A percentile compares a stretch with the other conserved stretches of the same genome.
phyloP scores from a whole-genome alignment of 371 early-diverging fungal species.

The Mycotypha africana region DNA sequence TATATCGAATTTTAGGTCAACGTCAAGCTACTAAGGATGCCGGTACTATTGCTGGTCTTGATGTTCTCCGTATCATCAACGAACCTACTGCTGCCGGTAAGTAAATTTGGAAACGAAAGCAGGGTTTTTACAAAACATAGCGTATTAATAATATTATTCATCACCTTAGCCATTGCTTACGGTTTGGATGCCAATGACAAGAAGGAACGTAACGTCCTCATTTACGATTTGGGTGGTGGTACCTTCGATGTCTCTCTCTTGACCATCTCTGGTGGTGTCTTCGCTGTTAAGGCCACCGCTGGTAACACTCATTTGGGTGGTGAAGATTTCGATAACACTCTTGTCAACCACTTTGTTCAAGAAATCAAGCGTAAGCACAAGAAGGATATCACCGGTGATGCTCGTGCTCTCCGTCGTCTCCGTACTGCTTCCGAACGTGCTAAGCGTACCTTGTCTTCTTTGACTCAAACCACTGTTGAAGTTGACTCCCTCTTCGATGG shows the following conservation, averaged over 20 bases:
- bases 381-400: constrained; percentile 77
- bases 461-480: constrained; percentile 80
- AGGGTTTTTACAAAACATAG: not conserved
- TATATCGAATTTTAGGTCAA: constrained; percentile 80
- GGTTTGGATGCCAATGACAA: constrained; percentile 75
- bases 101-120: not conserved
- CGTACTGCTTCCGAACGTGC: constrained; percentile 95
- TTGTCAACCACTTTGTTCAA: constrained; percentile 79
- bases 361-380: constrained; percentile 82
- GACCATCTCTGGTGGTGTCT: constrained; percentile 85
- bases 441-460: constrained; percentile 93
- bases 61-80: constrained; percentile 86
- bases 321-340: constrained; percentile 94
- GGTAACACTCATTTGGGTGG: constrained; percentile 98
- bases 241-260: constrained; percentile 94
- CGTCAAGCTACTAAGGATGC: constrained; percentile 86
- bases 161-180: constrained; percentile 81
- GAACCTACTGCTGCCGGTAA: constrained; percentile 90
- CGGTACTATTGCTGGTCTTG: constrained; percentile 74
- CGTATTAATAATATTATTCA: not conserved
- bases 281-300: constrained; percentile 94
- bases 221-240: constrained; percentile 96
- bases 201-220: constrained; percentile 82
- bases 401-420: constrained; percentile 90
- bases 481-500: constrained; percentile 91